Evolutionary conservation across 163 green algal genomes (phyloP).

Genomic region (Chlorella variabilis): DNA sequence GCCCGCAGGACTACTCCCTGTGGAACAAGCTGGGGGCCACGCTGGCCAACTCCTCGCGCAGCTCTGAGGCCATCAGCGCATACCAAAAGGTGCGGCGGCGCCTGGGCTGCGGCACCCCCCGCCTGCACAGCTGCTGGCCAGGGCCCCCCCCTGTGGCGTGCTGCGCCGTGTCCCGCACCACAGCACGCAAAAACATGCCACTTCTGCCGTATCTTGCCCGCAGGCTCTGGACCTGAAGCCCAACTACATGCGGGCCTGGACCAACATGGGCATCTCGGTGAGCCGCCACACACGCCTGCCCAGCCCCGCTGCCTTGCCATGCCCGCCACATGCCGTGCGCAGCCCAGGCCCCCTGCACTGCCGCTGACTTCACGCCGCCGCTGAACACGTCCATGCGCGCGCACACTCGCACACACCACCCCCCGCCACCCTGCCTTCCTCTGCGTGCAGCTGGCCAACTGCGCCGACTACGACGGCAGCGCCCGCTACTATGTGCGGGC

Average conservation of each 20-base stretch:
- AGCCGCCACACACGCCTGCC: neutral
- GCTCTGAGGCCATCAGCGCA: slow-evolving; percentile 79
- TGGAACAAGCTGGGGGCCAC: slow-evolving; percentile 99
- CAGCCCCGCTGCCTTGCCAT: neutral
- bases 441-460: slow-evolving; percentile 78
- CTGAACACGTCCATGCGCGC: too few species aligned
- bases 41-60: slow-evolving; percentile 88
- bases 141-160: neutral
- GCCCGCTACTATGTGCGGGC: slow-evolving; percentile 92
- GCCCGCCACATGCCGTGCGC: neutral
- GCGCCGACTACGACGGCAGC: slow-evolving; percentile 81
- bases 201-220: too few species aligned
- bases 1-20: slow-evolving; percentile 87
- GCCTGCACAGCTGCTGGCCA: neutral
- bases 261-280: slow-evolving; percentile 97
- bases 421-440: neutral
- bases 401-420: too few species aligned
- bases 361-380: neutral
- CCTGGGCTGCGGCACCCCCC: neutral
- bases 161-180: neutral
- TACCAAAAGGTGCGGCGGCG: slow-evolving; percentile 68
- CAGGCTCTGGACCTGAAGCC: slow-evolving; percentile 93
- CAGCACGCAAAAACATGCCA: neutral
- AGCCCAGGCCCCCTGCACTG: too few species aligned
- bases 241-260: slow-evolving; percentile 99